These are phyloP conservation scores for Pseudopithomyces chartarum DNA, from an alignment of 2,329 filamentous ascomycete genomes.

Conservation along the genomic window DNA sequence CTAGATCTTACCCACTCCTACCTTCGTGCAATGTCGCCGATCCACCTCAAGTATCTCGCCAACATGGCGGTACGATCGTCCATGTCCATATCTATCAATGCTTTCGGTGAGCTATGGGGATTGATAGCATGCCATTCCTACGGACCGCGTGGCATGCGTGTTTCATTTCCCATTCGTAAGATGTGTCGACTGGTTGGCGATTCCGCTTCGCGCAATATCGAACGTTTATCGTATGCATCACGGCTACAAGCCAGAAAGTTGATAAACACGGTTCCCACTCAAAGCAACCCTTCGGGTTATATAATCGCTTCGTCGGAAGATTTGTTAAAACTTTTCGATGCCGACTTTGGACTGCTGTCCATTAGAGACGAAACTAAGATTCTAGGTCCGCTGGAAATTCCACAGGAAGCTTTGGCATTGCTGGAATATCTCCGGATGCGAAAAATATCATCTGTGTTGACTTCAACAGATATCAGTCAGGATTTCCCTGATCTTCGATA, in stretches of 20 bases:
- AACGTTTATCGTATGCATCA: conserved; percentile 83
- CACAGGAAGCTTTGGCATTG: conserved; percentile 82
- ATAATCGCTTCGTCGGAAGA: conserved; percentile 91
- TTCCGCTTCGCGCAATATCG: conserved; percentile 83
- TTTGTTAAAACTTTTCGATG: conserved; percentile 80
- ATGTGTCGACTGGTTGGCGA: conserved; percentile 90
- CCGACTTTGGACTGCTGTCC: conserved; percentile 83
- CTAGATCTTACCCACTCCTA: conserved; percentile 85
- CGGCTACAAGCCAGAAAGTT: conserved; percentile 84
- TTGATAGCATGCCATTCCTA: conserved; percentile 87
- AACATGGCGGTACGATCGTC: conserved; percentile 94
- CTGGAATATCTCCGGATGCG: conserved; percentile 83
- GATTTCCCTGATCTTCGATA: conserved; percentile 86
- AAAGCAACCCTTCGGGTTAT: conserved; percentile 83
- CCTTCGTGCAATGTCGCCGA: conserved; percentile 86
- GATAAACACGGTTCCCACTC: conserved; percentile 81
- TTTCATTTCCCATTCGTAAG: conserved; percentile 88
- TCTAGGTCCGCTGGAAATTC: conserved; percentile 72
- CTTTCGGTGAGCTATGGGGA: conserved; percentile 85
- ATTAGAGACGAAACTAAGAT: conserved; percentile 91
- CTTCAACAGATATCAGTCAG: conserved; percentile 73
- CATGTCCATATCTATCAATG: conserved; percentile 93
- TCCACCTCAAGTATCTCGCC: conserved; percentile 82
- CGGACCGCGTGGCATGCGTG: conserved; percentile 78
- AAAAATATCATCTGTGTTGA: conserved; percentile 73